These are phyloP conservation scores for Chamaecyparis obtusa DNA, from an alignment of 75 land plant species.

Conservation along the genomic window DNA sequence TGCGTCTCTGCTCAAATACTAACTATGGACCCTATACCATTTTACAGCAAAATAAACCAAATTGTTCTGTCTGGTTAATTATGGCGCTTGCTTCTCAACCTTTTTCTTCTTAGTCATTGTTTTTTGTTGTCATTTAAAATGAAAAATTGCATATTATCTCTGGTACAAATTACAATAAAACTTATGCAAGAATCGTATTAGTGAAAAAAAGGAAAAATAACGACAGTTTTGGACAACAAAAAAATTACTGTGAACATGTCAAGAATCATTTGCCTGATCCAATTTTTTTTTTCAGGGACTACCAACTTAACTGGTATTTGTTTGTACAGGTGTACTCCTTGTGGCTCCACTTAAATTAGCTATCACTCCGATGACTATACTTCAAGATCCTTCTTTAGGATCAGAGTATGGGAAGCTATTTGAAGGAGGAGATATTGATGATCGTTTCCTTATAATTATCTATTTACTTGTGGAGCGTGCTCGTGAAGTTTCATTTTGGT, in stretches of 20 bases:
- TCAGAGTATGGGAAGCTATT: constrained; percentile 58
- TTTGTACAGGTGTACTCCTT: constrained; percentile 45
- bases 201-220: background rate
- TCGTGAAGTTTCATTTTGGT: constrained; percentile 76
- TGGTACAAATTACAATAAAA: background rate
- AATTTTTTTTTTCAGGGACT: background rate
- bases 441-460: constrained; percentile 76
- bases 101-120: background rate
- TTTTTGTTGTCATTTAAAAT: no score
- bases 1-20: background rate
- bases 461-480: constrained; percentile 77
- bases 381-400: constrained; percentile 77
- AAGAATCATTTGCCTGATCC: background rate
- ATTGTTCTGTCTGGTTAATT: background rate
- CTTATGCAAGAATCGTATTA: background rate
- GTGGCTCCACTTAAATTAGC: constrained; percentile 85
- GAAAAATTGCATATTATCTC: background rate
- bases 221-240: background rate
- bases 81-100: no score
- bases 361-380: constrained; percentile 86
- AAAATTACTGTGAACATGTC: background rate
- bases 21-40: background rate
- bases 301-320: background rate
- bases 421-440: constrained; percentile 85
- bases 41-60: background rate